Percentiles rank a stretch among this genome's conserved stretches.
Evolutionary conservation across 257 asterid species (phyloP).

Genomic region (Verbena officinalis): DNA sequence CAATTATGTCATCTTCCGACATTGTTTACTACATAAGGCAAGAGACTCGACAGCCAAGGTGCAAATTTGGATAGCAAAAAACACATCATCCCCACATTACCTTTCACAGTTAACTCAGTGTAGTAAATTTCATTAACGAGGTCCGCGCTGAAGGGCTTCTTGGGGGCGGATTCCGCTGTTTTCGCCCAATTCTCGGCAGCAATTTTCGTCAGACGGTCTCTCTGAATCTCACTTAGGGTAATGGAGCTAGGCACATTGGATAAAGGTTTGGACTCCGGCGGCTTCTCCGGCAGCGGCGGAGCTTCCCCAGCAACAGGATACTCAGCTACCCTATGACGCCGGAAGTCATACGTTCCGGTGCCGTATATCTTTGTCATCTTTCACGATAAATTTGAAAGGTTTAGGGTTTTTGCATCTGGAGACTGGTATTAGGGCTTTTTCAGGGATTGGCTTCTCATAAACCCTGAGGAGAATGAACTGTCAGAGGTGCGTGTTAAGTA

Average conservation of each 20-base stretch:
- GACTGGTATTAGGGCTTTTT: conserved; percentile 30
- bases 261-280: conserved; percentile 59
- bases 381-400: not conserved
- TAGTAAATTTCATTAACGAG: conserved; percentile 80
- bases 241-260: conserved; percentile 68
- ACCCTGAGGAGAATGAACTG: conserved; percentile 13
- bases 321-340: conserved; percentile 95
- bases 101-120: conserved; percentile 81
- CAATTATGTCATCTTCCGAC: not conserved
- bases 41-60: not conserved
- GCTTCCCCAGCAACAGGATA: conserved; percentile 61
- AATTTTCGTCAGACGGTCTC: conserved; percentile 82
- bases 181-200: conserved; percentile 82
- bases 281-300: conserved; percentile 42
- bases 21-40: conserved; percentile 10
- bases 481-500: not conserved
- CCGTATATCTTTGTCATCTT: conserved; percentile 75
- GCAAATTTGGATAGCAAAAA: conserved; percentile 13
- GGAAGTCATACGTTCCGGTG: conserved; percentile 86
- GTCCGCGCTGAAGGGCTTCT: conserved; percentile 71
- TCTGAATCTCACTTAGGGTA: conserved; percentile 87
- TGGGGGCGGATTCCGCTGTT: conserved; percentile 49
- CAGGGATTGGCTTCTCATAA: conserved; percentile 7
- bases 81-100: conserved; percentile 33
- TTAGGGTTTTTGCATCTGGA: conserved; percentile 26